Evolutionary conservation across 306 rosid genomes (phyloP).

Genomic region (Casuarina equisetifolia): DNA sequence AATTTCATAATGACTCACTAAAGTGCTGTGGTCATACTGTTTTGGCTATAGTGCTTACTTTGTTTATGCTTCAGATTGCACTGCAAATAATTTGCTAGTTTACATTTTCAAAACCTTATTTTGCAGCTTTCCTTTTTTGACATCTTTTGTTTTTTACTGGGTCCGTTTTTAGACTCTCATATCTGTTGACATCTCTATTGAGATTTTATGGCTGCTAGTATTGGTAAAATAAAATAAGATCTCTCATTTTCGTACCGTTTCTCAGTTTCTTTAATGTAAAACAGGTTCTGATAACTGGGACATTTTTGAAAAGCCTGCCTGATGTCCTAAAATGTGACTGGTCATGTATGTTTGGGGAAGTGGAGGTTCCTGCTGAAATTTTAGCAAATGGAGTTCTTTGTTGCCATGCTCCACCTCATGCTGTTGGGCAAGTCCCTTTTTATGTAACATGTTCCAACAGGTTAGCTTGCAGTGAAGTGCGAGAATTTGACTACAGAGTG

Average conservation of each 20-base stretch:
- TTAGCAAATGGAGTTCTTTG: slow-evolving; percentile 74
- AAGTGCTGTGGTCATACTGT: background rate
- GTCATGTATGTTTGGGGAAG: slow-evolving; percentile 97
- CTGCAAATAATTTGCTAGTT: slow-evolving; percentile 20
- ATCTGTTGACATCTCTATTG: background rate
- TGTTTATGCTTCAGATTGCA: slow-evolving; percentile 12
- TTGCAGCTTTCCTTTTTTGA: background rate
- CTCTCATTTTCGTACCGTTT: slow-evolving; percentile 9
- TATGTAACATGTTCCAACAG: slow-evolving; percentile 89
- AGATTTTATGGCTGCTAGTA: background rate
- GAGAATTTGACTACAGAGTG: slow-evolving; percentile 71
- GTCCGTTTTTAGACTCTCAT: background rate
- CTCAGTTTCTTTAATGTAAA: slow-evolving; percentile 22
- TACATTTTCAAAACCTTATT: slow-evolving; percentile 1
- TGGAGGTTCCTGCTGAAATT: slow-evolving; percentile 81
- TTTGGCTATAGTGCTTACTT: background rate
- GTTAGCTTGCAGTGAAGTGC: slow-evolving; percentile 87
- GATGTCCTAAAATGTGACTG: slow-evolving; percentile 48
- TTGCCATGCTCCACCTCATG: slow-evolving; percentile 74
- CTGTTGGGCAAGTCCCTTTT: slow-evolving; percentile 71
- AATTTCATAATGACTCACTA: background rate
- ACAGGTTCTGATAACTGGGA: slow-evolving; percentile 78
- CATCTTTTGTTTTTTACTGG: background rate
- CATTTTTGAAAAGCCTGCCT: slow-evolving; percentile 53
- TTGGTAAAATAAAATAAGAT: background rate